Base-by-base conservation (phyloP, 2,329 filamentous ascomycete genomes). In the Colletotrichum sp. region DNA sequence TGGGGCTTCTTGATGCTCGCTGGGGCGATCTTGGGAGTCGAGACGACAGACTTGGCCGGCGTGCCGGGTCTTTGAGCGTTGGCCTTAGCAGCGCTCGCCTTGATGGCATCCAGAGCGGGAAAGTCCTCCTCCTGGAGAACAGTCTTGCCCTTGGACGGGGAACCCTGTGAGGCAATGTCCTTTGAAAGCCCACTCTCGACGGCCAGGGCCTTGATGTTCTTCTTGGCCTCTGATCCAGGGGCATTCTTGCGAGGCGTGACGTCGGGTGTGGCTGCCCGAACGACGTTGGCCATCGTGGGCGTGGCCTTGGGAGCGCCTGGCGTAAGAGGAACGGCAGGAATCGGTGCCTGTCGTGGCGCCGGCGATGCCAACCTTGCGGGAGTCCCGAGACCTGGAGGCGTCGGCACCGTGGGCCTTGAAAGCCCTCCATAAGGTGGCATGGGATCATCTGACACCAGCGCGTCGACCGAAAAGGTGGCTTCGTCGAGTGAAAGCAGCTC, bases 381-480 rank as follows among this genome's bases (percentile, higher is more conserved):
- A 36, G 86, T 78, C 5, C 84, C 85, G 30, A 89, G 86, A 15
- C 89, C 89, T 28, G 89, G 89, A 39, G 73, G 72, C 24, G 76
- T 72, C 30, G 73, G 72, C 3, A 59, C 68, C 7, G 64, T 65
- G 28, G 71, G 39, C 9, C 60, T 62, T 30, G 60, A 59, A 8
- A 71, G 36, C 3, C 67, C 67, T 8, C 66, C 67, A 12, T 75
- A 70, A n/a, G 36, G 55, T 30, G 75, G 75, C 24, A 75, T 39
- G 6, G 82, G 80, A n/a, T 90, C 85, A 80, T 95, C 93, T 26
- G 92, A 91, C 15, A 95, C 93, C 6, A 95, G 85, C 5, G 92
- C 92, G 81, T 95, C 93, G 55, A 95, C 91, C n/a, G 90, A 92
- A 59, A 88, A 87, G 4, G 88, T 89, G 15, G 89, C 92, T 78